Evolutionary conservation across 192 early-diverging fungal genomes (phyloP).

Genomic region (Gaertneriomyces sp.): DNA sequence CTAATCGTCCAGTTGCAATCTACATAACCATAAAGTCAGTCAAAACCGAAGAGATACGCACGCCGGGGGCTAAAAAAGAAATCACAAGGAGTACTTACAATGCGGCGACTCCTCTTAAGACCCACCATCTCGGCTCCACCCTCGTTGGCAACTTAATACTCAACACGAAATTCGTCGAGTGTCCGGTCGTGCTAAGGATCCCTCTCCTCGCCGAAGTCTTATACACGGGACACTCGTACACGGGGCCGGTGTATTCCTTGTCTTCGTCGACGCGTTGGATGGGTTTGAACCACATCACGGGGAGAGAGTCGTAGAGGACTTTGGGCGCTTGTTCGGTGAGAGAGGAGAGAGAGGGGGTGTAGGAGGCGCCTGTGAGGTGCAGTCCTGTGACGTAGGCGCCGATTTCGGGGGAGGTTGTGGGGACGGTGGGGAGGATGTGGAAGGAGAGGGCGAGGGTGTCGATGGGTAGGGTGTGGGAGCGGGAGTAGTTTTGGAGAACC

Average conservation of each 20-base stretch:
- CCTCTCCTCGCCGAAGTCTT: slow-evolving; percentile 62
- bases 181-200: slow-evolving; percentile 59
- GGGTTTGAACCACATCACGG: slow-evolving; percentile 68
- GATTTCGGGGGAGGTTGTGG: slow-evolving; percentile 31
- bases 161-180: slow-evolving; percentile 65
- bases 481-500: slow-evolving; percentile 61
- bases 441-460: slow-evolving; percentile 58
- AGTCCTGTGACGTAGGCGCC: slow-evolving; percentile 56
- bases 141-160: slow-evolving; percentile 52
- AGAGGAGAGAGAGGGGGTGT: slow-evolving; percentile 40
- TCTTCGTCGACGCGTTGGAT: slow-evolving; percentile 28
- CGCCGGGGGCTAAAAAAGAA: neutral
- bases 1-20: slow-evolving; percentile 32
- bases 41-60: neutral
- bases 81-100: slow-evolving; percentile 35
- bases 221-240: slow-evolving; percentile 60
- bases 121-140: slow-evolving; percentile 55
- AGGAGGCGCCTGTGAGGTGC: slow-evolving; percentile 59
- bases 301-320: slow-evolving; percentile 55
- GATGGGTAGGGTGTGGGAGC: slow-evolving; percentile 58
- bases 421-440: slow-evolving; percentile 38
- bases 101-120: slow-evolving; percentile 55
- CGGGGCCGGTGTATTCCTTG: slow-evolving; percentile 11
- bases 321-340: slow-evolving; percentile 56
- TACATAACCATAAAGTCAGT: neutral